These are phyloP conservation scores for Quercus lobata DNA, from an alignment of 331 rosid genomes.

Conservation along the genomic window DNA sequence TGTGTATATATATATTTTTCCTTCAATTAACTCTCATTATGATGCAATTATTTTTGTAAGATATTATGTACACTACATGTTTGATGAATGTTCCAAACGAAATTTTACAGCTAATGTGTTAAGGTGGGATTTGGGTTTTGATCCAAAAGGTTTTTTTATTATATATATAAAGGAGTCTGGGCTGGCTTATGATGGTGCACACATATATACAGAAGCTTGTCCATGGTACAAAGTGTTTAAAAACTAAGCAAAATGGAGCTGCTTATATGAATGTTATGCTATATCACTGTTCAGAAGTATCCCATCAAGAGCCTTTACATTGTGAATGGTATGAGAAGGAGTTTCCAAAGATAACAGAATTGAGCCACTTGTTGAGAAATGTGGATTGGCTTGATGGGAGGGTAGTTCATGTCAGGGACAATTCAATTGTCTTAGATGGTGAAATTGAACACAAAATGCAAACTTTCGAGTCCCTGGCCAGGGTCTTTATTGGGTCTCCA, in stretches of 20 bases:
- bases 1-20: background rate
- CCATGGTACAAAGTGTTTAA: conserved; percentile 12
- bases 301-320: conserved; percentile 27
- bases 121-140: background rate
- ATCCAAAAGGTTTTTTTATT: background rate
- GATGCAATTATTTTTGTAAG: background rate
- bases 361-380: conserved; percentile 43
- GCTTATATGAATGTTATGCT: conserved; percentile 29
- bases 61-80: background rate
- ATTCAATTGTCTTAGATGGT: conserved; percentile 47
- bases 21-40: background rate
- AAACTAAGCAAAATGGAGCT: conserved; percentile 20
- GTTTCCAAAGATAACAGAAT: conserved; percentile 38
- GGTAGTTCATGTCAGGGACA: conserved; percentile 44
- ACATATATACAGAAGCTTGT: conserved; percentile 5
- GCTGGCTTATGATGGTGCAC: background rate
- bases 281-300: conserved; percentile 44
- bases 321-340: conserved; percentile 44
- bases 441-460: conserved; percentile 41
- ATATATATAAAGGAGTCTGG: background rate
- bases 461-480: conserved; percentile 61
- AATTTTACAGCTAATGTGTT: background rate
- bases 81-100: background rate
- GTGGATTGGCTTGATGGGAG: conserved; percentile 61
- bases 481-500: conserved; percentile 37